Percentiles rank a stretch among this genome's conserved stretches.
phyloP scores from a whole-genome alignment of 441 rosid genomes.

The Pelargonium citronellum region DNA sequence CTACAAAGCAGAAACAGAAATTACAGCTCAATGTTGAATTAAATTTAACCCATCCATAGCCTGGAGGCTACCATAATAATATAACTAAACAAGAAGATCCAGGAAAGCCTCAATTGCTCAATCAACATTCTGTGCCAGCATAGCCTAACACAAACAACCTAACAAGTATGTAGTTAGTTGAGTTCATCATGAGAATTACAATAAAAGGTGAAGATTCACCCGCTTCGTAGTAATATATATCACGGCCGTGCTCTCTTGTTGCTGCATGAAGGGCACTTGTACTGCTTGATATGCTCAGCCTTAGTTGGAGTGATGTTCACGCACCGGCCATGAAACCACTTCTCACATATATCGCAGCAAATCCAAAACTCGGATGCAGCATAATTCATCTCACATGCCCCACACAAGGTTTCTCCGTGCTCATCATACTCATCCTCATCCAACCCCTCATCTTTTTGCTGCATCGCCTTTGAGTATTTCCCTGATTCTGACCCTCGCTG shows the following conservation, averaged over 20 bases:
- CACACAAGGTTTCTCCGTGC: constrained; percentile 79
- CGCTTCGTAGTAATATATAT: not conserved
- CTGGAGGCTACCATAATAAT: not conserved
- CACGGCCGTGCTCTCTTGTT: constrained; percentile 67
- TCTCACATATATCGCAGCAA: constrained; percentile 84
- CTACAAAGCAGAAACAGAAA: too few relatives aligned
- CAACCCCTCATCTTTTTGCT: constrained; percentile 51
- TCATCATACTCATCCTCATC: constrained; percentile 59
- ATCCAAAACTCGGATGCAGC: constrained; percentile 88
- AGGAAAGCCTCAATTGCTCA: too few relatives aligned
- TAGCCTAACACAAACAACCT: not conserved
- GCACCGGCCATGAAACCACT: constrained; percentile 92
- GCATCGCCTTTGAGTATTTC: constrained; percentile 47
- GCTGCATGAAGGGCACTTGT: constrained; percentile 78
- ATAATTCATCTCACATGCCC: constrained; percentile 92
- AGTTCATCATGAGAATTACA: not conserved
- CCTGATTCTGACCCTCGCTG: constrained; percentile 48
- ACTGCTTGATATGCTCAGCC: constrained; percentile 93
- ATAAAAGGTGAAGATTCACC: not conserved
- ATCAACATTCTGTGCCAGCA: not conserved
- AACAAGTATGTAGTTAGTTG: not conserved
- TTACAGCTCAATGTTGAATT: too few relatives aligned
- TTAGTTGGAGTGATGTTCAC: constrained; percentile 96
- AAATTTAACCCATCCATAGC: too few relatives aligned
- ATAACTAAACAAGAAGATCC: not conserved